These are phyloP conservation scores for Colletotrichum musae DNA, from an alignment of 2,329 filamentous ascomycete species.

Conservation along the genomic window DNA sequence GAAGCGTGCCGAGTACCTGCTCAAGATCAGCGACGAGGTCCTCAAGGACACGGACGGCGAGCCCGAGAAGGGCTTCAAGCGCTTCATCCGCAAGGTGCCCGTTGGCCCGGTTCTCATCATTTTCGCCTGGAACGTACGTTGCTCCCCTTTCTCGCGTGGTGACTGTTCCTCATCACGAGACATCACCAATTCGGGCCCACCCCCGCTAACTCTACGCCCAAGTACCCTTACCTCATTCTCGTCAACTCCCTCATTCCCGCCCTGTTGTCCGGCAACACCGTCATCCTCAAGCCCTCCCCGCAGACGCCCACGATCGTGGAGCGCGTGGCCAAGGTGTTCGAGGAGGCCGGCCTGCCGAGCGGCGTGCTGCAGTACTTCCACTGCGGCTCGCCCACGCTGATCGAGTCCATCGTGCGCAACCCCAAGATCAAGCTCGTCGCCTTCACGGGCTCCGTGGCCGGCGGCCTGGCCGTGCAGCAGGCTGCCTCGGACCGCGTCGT, in stretches of 20 bases:
- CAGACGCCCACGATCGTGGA: constrained; percentile 95
- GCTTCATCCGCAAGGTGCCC: constrained; percentile 90
- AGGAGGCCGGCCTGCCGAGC: constrained; percentile 83
- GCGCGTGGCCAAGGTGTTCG: constrained; percentile 83
- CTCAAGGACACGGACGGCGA: constrained; percentile 87
- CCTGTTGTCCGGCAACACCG: constrained; percentile 89
- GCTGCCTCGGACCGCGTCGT: constrained; percentile 88
- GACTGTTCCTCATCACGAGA: neutral
- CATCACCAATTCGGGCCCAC: neutral
- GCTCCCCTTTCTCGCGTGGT: neutral
- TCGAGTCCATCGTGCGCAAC: constrained; percentile 84
- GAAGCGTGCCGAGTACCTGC: constrained; percentile 86
- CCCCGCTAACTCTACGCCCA: constrained; percentile 39
- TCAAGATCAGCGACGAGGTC: constrained; percentile 85
- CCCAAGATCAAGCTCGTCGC: constrained; percentile 85
- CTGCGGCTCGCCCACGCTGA: constrained; percentile 81
- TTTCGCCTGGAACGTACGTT: constrained; percentile 94
- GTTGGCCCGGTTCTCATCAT: constrained; percentile 90
- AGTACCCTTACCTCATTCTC: constrained; percentile 96
- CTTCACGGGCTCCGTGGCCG: constrained; percentile 94
- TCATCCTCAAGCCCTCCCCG: constrained; percentile 94
- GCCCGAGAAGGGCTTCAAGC: constrained; percentile 87
- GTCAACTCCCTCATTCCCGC: constrained; percentile 94
- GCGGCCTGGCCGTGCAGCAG: constrained; percentile 87
- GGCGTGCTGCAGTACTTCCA: constrained; percentile 95